Percentiles rank a stretch among this genome's conserved stretches.
phyloP scores from a whole-genome alignment of 139 green algal species.

The Medakamo hakoo region DNA sequence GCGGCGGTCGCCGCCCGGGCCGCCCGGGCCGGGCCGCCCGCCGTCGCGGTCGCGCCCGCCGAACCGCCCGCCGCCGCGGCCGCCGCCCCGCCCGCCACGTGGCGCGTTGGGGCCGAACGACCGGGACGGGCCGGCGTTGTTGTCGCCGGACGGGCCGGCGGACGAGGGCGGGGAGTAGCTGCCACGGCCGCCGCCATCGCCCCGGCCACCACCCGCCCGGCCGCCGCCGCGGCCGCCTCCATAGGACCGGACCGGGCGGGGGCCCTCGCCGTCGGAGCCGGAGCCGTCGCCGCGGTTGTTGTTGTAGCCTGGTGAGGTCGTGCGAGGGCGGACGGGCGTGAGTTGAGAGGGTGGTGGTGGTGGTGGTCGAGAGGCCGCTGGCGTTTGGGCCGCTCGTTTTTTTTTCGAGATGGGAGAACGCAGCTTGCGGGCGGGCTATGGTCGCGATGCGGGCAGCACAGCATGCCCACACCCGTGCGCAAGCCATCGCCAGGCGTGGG shows the following conservation, averaged over 20 bases:
- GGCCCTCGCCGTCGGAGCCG: background rate
- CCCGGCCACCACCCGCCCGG: background rate
- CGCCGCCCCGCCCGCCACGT: background rate
- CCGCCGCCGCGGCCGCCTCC: background rate
- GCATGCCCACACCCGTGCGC: too few relatives aligned
- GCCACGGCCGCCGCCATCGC: background rate
- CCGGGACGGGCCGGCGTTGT: too few relatives aligned
- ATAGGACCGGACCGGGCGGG: background rate
- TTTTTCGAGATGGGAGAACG: too few relatives aligned
- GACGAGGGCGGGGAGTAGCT: background rate
- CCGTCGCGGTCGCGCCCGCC: background rate
- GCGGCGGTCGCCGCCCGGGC: background rate
- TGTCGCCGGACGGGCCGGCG: too few relatives aligned
- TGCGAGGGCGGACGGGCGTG: too few relatives aligned
- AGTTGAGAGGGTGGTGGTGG: too few relatives aligned
- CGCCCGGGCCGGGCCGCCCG: background rate
- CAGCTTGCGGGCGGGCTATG: too few relatives aligned
- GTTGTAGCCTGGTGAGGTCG: slow-evolving; percentile 1
- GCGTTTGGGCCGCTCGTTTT: too few relatives aligned
- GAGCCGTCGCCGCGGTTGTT: background rate
- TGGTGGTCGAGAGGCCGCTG: too few relatives aligned
- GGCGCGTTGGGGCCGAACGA: too few relatives aligned
- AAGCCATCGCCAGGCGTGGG: too few relatives aligned
- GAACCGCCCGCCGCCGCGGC: background rate
- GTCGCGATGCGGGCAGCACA: too few relatives aligned